Evolutionary conservation across 805 yeast genomes (phyloP), one percentile per base, ranked within the genome.

Genomic region (Teunomyces cretensis): DNA sequence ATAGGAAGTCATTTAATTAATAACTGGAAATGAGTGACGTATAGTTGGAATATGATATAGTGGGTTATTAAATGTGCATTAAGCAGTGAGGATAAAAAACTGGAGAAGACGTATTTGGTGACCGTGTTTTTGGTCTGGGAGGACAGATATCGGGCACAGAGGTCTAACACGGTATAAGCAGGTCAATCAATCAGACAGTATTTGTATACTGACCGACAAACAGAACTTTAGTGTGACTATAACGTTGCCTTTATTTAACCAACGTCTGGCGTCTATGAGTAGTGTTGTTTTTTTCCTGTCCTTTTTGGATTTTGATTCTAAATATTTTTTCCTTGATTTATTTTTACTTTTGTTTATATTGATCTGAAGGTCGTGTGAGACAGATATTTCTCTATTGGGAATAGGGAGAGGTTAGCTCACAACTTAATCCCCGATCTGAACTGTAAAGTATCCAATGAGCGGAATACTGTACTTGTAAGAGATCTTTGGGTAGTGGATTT

Each of bases 11-110:
- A 35, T 35, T 19, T 35, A 13, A 19, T 17, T 35, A 16, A n/a
- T 35, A 22, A 17, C 28, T 35, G 38, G 28, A 35, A 35, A 35
- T 17, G 38, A 35, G 38, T 35, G 38, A 35, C 38, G 38, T 22
- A 35, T 35, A 35, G 38, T 35, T 35, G 38, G 38, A 35, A 35
- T 35, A 35, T n/a, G 28, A 13, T 19, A 22, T 31, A 9, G 27
- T 17, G 14, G 38, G 12, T 35, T 35, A 35, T 35, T 35, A 35
- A 12, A 4, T 35, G n/a, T 35, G 38, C 38, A 35, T 35, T 11
- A 35, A 35, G 28, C 38, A 19, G 27, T 19, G 12, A 22, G 38
- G 38, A 33, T 35, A n/a, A 19, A 22, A 17, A 35, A 35, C 15
- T 31, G 33, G 33, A 16, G 28, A n/a, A 35, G 28, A 12, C 38